Conservation (phyloP, 306 rosid species). For the Malus sieversii region DNA sequence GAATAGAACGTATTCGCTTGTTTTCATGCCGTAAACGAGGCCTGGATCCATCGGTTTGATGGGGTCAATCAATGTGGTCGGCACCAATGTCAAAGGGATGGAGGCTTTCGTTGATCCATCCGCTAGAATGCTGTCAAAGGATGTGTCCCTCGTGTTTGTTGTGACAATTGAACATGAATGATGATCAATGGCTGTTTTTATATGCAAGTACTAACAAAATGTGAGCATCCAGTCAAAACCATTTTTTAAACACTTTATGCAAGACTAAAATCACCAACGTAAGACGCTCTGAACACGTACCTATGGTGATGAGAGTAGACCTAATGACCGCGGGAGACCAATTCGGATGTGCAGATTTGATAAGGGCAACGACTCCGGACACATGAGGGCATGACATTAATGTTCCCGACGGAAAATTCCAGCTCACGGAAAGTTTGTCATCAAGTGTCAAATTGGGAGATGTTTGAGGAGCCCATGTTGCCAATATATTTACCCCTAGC, state of each 20-base stretch:
- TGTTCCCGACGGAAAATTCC: slow-evolving; percentile 56
- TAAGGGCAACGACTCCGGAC: slow-evolving; percentile 38
- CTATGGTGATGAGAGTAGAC: slow-evolving; percentile 43
- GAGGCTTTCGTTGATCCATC: slow-evolving; percentile 36
- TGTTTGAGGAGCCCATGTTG: slow-evolving; percentile 50
- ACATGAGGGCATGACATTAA: slow-evolving; percentile 58
- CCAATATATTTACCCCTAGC: slow-evolving; percentile 43
- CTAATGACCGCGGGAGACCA: slow-evolving; percentile 53
- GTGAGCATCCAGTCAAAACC: neutral
- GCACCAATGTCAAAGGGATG: slow-evolving; percentile 44
- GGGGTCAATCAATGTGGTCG: slow-evolving; percentile 42
- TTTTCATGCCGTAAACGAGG: slow-evolving; percentile 37
- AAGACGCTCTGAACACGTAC: neutral
- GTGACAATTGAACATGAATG: neutral
- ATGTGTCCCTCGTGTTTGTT: slow-evolving; percentile 32
- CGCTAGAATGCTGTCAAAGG: slow-evolving; percentile 22
- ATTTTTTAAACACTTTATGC: neutral
- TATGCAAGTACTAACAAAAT: neutral
- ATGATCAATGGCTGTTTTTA: neutral
- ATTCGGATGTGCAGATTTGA: slow-evolving; percentile 42
- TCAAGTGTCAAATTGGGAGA: slow-evolving; percentile 21
- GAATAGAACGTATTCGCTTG: slow-evolving; percentile 31
- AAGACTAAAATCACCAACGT: neutral
- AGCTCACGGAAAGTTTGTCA: slow-evolving; percentile 17
- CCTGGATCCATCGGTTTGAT: slow-evolving; percentile 41